phyloP scores from a whole-genome alignment of 345 rosid species.

The Gossypium bickii region DNA sequence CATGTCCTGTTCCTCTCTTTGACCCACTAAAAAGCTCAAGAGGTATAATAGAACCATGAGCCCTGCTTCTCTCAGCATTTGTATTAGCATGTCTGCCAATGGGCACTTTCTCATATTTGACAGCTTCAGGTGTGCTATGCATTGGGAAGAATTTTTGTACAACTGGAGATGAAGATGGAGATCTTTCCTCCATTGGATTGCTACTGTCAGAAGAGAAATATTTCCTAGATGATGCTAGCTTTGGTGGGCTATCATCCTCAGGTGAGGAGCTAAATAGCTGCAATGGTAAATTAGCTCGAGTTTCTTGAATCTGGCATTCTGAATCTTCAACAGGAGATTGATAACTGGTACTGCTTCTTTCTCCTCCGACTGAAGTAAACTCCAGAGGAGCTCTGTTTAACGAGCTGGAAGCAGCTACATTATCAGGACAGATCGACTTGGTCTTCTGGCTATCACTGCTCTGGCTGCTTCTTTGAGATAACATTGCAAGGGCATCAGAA shows the following conservation, averaged over 20 bases:
- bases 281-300: slow-evolving; percentile 55
- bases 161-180: slow-evolving; percentile 78
- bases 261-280: slow-evolving; percentile 79
- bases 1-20: slow-evolving; percentile 37
- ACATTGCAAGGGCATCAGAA: slow-evolving; percentile 49
- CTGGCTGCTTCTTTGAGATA: slow-evolving; percentile 59
- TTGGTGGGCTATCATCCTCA: slow-evolving; percentile 64
- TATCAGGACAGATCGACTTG: slow-evolving; percentile 42
- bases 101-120: slow-evolving; percentile 47
- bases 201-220: slow-evolving; percentile 92
- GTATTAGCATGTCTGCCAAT: slow-evolving; percentile 33
- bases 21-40: slow-evolving; percentile 70
- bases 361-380: slow-evolving; percentile 45
- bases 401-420: slow-evolving; percentile 28
- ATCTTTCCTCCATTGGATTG: slow-evolving; percentile 66
- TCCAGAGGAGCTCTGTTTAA: slow-evolving; percentile 42
- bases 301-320: slow-evolving; percentile 57
- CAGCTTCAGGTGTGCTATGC: slow-evolving; percentile 51
- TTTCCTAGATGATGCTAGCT: slow-evolving; percentile 58
- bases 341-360: slow-evolving; percentile 66
- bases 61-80: slow-evolving; percentile 39
- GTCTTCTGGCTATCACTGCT: slow-evolving; percentile 59
- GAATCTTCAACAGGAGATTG: slow-evolving; percentile 73
- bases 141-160: slow-evolving; percentile 72
- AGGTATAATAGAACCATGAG: slow-evolving; percentile 36